Base-by-base conservation (phyloP, 2,329 filamentous ascomycete species). In the Epichloe aotearoae region DNA sequence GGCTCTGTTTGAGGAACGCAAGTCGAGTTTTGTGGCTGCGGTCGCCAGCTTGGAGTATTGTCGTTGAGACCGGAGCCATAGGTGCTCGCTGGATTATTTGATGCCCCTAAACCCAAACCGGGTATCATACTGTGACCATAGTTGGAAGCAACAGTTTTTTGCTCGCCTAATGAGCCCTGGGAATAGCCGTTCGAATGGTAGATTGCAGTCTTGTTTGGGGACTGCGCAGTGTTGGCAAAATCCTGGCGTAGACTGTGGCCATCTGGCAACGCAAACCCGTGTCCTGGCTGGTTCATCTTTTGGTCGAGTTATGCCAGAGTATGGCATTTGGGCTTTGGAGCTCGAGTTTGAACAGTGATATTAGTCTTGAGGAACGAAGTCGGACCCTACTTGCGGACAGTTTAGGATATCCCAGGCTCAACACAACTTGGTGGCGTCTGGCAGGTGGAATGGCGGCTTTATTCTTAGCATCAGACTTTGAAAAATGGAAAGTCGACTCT, bases 91-190 rank as follows among this genome's bases (percentile, higher is more conserved):
- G 41, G 46, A 40, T 42, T 53, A 20, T 55, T 50, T 30, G 62
- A 52, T 48, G 59, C 58, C 14, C 61, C 57, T 48, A 68, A 50
- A 4, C 64, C 62, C 12, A 69, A 51, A 19, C 66, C 66, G 3
- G 66, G 66, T 42, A 69, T 69, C 30, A 60, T 47, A 44, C 57
- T 62, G 43, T 43, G 52, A 5, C 52, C 46, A 10, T 49, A 54
- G 19, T 41, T 38, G n/a, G 59, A 60, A 42, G 61, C 62, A 41
- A 60, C 55, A 34, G 54, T 64, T 2, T 58, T 58, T 44, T 58
- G 54, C 26, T 30, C 47, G 34, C 26, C 19, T n/a, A 43, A 46
- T 11, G 43, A 46, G 7, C 37, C 26, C 10, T 46, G 33, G 5
- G 40, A 47, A 15, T 20, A 34, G 45, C n/a, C 20, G 17, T 15